Percentiles rank a stretch among this genome's conserved stretches.
These are phyloP conservation scores for Sporopachydermia quercuum DNA, from an alignment of 805 yeast genomes.

Conservation along the genomic window DNA sequence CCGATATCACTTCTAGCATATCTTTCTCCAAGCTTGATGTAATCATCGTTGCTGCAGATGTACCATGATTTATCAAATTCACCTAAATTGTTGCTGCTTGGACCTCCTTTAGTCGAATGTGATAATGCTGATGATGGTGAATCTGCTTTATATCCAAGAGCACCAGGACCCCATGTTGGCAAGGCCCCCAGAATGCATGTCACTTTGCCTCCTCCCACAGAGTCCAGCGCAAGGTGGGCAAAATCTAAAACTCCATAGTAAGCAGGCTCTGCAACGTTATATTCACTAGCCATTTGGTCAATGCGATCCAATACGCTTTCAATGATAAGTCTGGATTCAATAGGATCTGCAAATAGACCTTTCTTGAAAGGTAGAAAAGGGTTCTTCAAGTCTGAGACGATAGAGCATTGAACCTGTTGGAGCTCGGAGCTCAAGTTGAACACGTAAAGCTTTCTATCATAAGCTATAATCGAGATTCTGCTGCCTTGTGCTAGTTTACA, in stretches of 20 bases:
- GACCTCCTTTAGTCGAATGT: slow-evolving; percentile 25
- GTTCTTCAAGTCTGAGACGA: slow-evolving; percentile 58
- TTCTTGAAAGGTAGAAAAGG: slow-evolving; percentile 68
- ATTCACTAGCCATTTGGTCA: slow-evolving; percentile 28
- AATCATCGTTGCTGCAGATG: slow-evolving; percentile 15
- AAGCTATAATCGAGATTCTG: slow-evolving; percentile 60
- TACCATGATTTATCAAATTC: slow-evolving; percentile 19
- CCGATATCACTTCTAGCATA: slow-evolving; percentile 49
- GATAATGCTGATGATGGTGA: neutral
- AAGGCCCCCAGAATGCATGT: slow-evolving; percentile 48
- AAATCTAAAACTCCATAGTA: slow-evolving; percentile 68
- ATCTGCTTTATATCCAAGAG: slow-evolving; percentile 22
- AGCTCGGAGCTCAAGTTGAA: slow-evolving; percentile 47
- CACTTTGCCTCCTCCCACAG: slow-evolving; percentile 72
- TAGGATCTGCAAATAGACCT: slow-evolving; percentile 73
- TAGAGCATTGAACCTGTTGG: slow-evolving; percentile 40
- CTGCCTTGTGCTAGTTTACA: slow-evolving; percentile 24
- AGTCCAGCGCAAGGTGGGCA: slow-evolving; percentile 44
- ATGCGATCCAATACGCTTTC: slow-evolving; percentile 52
- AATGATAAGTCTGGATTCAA: slow-evolving; percentile 45
- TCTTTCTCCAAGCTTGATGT: slow-evolving; percentile 41
- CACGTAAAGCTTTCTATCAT: slow-evolving; percentile 57
- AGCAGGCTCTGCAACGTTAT: slow-evolving; percentile 40
- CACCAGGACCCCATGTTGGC: slow-evolving; percentile 77
- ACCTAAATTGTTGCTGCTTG: slow-evolving; percentile 20